phyloP scores from a whole-genome alignment of 2,329 filamentous ascomycete genomes.

The Dryadomyces quercus-mongolicae region DNA sequence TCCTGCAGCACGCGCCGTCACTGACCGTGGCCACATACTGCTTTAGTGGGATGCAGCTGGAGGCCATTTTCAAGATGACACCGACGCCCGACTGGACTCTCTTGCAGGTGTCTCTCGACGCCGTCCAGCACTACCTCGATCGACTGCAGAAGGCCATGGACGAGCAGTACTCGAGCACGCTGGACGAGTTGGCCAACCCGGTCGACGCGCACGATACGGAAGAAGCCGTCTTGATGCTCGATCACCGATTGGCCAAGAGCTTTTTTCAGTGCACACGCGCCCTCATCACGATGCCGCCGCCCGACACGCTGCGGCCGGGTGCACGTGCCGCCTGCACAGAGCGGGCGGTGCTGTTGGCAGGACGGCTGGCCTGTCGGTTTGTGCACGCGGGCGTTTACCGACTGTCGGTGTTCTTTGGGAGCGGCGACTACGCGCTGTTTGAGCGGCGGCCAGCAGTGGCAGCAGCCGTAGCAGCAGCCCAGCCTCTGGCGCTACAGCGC shows the following conservation, averaged over 20 bases:
- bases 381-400: constrained; percentile 31
- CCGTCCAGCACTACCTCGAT: constrained; percentile 32
- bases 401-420: constrained; percentile 33
- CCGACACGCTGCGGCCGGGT: not conserved
- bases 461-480: no score
- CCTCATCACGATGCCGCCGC: constrained; percentile 6
- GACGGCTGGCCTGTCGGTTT: constrained; percentile 32
- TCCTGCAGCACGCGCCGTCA: constrained; percentile 32
- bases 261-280: constrained; percentile 31
- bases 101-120: constrained; percentile 31
- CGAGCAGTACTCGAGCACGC: constrained; percentile 25
- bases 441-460: no score
- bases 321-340: constrained; percentile 24
- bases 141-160: constrained; percentile 28
- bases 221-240: constrained; percentile 36
- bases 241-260: constrained; percentile 32
- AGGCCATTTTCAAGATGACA: constrained; percentile 33
- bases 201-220: constrained; percentile 26
- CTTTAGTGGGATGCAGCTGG: constrained; percentile 37
- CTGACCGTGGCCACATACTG: constrained; percentile 35
- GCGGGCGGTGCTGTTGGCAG: constrained; percentile 31
- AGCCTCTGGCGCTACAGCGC: constrained; percentile 28
- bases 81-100: constrained; percentile 32
- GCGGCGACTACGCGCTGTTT: constrained; percentile 41
- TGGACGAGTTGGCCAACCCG: constrained; percentile 5